Evolutionary conservation across 805 yeast species (phyloP).

Genomic region (Wickerhamiella nectarea): DNA sequence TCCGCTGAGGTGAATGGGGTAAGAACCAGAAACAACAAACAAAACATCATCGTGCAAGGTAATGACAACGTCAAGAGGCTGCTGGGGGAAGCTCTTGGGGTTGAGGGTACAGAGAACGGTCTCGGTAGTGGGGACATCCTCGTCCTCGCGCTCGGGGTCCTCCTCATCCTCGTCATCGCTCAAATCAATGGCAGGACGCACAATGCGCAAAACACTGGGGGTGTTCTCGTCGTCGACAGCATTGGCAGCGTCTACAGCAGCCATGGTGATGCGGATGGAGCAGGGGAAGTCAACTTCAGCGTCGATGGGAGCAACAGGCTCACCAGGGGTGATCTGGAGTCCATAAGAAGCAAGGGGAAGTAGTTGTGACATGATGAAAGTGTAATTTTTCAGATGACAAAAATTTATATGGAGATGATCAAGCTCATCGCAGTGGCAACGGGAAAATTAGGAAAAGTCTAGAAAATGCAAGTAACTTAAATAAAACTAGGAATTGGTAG

Average conservation of each 20-base stretch:
- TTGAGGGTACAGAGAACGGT: conserved; percentile 84
- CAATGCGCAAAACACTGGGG: conserved; percentile 81
- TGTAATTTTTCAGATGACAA: conserved; percentile 6
- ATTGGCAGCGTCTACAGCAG: conserved; percentile 80
- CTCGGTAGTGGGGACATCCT: conserved; percentile 53
- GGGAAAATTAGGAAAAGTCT: no score
- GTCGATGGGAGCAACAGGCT: conserved; percentile 67
- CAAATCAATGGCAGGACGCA: conserved; percentile 27
- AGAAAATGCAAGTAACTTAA: no score
- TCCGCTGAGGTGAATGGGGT: conserved; percentile 84
- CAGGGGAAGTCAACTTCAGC: conserved; percentile 68
- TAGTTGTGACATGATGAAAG: conserved; percentile 24
- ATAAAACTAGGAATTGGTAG: no score
- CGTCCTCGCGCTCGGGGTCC: conserved; percentile 34
- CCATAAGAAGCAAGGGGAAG: conserved; percentile 79
- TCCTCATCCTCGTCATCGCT: conserved; percentile 24
- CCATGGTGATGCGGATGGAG: conserved; percentile 83
- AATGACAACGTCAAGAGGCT: conserved; percentile 77
- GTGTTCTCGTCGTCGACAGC: conserved; percentile 42
- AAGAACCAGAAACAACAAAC: conserved; percentile 93
- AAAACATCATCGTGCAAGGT: conserved; percentile 86
- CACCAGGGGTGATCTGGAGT: conserved; percentile 73
- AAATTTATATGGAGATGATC: not conserved
- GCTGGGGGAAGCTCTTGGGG: conserved; percentile 64
- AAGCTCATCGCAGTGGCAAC: not conserved